Base-by-base conservation (phyloP, 805 yeast species). In the Suhomyces vadensis region DNA sequence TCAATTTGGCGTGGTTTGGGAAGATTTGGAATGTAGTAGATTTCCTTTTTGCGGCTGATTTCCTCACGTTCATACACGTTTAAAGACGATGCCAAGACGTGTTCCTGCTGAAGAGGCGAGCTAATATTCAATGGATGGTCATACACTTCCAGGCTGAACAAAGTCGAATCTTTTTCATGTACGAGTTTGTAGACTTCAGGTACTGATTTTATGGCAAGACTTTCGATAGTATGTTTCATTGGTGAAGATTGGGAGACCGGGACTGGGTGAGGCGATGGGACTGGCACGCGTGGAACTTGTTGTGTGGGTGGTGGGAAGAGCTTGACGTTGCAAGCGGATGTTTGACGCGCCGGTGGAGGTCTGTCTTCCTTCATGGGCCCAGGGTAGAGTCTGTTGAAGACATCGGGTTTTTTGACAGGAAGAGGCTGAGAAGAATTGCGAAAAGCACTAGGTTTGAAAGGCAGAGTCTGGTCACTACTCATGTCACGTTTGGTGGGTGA, bases 21-120 rank as follows among this genome's bases (percentile, higher is more conserved):
- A 14, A 43, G 46, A 33, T 29, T 54, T 0, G 87, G 85, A 3
- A 78, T 58, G 52, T 72, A 83, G 54, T 74, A 83, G 0, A 83
- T 60, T 23, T 73, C 67, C 11, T 70, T 54, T 37, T 68, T 71
- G 46, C 84, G 73, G 31, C 71, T 56, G 11, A 85, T 63, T 56
- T 85, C 89, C 3, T 84, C 82, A 36, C 75, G 69, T 57, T 85
- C 90, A 50, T 79, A 82, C 5, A 76, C 61, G 37, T 73, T 79
- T 23, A 85, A 53, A 5, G 50, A 27, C 4, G 21, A 11, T 9
- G 7, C n/a, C 11, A 35, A 4, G 14, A 38, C 23, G n/a, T 19
- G 26, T 21, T 23, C 22, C 17, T 26, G 23, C 16, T 42, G 40
- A 9, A 31, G 31, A 4, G 47, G 41, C 14, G 33, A 29, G 33